Evolutionary conservation across 164 flowering plant genomes (phyloP).

Genomic region (Berberis vulgaris): DNA sequence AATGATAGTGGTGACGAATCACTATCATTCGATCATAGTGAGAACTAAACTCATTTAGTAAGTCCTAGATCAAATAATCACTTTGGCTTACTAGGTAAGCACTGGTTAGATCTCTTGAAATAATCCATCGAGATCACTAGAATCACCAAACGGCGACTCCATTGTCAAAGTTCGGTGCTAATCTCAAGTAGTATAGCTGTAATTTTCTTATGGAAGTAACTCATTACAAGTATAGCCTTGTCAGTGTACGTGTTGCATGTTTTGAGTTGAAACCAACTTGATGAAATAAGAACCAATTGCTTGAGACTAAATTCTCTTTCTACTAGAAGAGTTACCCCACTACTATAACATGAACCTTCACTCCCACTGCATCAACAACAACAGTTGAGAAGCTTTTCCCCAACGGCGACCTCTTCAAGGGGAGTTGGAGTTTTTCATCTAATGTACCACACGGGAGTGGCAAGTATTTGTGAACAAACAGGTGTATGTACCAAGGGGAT

Average conservation of each 20-base stretch:
- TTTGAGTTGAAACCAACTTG: too few relatives aligned
- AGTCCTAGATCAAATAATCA: not conserved
- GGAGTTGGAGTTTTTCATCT: constrained; percentile 30
- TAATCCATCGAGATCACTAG: not conserved
- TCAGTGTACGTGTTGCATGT: too few relatives aligned
- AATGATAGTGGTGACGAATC: not conserved
- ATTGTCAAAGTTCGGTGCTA: too few relatives aligned
- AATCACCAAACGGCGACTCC: too few relatives aligned
- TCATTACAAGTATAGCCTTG: too few relatives aligned
- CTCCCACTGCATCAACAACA: not conserved
- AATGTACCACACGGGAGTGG: constrained; percentile 66
- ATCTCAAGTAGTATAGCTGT: too few relatives aligned
- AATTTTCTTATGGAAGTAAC: too few relatives aligned
- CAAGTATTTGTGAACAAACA: constrained; percentile 77
- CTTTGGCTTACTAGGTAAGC: not conserved
- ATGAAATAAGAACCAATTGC: too few relatives aligned
- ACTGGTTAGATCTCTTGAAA: not conserved
- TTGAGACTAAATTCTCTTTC: constrained; percentile 1
- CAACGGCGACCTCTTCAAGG: constrained; percentile 81
- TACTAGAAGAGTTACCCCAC: constrained; percentile 42
- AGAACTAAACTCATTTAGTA: not conserved
- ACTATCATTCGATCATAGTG: too few relatives aligned
- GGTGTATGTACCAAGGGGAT: constrained; percentile 87
- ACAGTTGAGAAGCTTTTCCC: constrained; percentile 48
- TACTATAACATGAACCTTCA: not conserved